Evolutionary conservation across 1,284 basidiomycete species (phyloP), one percentile per base, ranked within the genome.

Genomic region (Apiotrichum montevideense): DNA sequence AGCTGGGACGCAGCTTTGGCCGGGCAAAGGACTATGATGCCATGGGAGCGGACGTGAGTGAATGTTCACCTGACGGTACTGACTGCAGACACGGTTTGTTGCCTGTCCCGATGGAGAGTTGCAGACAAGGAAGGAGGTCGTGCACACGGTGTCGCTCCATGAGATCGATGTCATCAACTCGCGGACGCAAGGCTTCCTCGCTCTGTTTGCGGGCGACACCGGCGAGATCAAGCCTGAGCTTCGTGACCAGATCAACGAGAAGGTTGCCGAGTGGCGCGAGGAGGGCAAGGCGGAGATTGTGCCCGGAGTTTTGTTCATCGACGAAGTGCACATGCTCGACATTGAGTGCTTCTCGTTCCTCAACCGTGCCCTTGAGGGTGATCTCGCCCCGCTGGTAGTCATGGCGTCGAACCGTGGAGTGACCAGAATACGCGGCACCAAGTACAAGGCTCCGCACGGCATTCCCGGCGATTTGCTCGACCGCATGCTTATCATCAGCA

Each of bases 101-200:
- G 91, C 95, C 80, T 96, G 92, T 73, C 95, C 95, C 9, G 93
- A 97, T 66, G 95, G 95, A 57, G 95, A 98, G 79, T 85, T 98
- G 56, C 95, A 98, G 80, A 94, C 92, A 67, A 86, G 94, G 63
- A 93, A 91, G 79, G 92, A 97, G 78, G 89, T 98, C 42, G 88
- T 94, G 5, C 95, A 98, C 76, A 97, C 93, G 0, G 94, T 98
- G 9, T 94, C 93, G 2, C 80, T 98, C 34, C 96, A 98, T 77
- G 96, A 98, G 79, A 98, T 98, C 68, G 96, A 98, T 70, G 95
- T 98, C 53, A 98, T 98, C 81, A 98, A 98, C 80, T 94, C 90
- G 65, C 83, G 95, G 51, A 98, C 95, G 29, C 96, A 98, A 80
- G 95, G 83, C 10, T 84, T 84, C 77, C 69, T 84, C 10, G 82